Evolutionary conservation across 2,329 filamentous ascomycete species (phyloP), one percentile per base, ranked within the genome.

Genomic region (Arthrobotrys sphaeroides): DNA sequence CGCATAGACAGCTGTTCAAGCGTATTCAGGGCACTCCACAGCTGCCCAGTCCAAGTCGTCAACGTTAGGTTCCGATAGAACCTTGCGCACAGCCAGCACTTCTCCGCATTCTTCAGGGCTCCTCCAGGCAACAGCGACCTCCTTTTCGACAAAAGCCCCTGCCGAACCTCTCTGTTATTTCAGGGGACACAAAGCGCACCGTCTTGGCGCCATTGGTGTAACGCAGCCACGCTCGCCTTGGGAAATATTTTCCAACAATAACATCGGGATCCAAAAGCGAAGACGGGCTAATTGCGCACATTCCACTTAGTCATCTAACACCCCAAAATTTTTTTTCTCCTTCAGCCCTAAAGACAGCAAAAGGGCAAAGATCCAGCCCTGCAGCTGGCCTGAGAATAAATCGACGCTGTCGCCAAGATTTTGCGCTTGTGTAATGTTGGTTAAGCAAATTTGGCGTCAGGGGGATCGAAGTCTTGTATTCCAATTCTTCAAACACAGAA

Each of bases 361-460:
- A 55, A 55, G 7, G 51, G 51, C 28, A 42, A 26, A 20, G 16
- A 31, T 33, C 7, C 24, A 31, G 61, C 61, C 61, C 61, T 65
- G 61, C 45, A 42, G 36, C 45, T 43, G 61, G 36, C 61, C 61
- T 65, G 45, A 42, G 20, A 49, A 53, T 65, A 42, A 18, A 28
- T 5, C 28, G n/a, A 40, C 12, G 18, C 9, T 16, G 12, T 26
- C 22, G 61, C 61, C 61, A 38, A 65, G 61, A 20, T 12, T 18
- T 65, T 65, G 61, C 61, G 26, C 18, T 65, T 65, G 28, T 53
- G 61, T 26, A 65, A 36, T 28, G 13, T 33, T 28, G 31, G 57
- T 62, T 62, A 43, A 62, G 40, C 36, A 47, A 43, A 62, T 62
- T 61, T 45, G 24, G 42, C 16, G 6, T 62, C 57, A 45, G 55